Percentiles rank a stretch among this genome's conserved stretches.
These are phyloP conservation scores for Lactarius trivialis DNA, from an alignment of 768 basidiomycete species.

Conservation along the genomic window DNA sequence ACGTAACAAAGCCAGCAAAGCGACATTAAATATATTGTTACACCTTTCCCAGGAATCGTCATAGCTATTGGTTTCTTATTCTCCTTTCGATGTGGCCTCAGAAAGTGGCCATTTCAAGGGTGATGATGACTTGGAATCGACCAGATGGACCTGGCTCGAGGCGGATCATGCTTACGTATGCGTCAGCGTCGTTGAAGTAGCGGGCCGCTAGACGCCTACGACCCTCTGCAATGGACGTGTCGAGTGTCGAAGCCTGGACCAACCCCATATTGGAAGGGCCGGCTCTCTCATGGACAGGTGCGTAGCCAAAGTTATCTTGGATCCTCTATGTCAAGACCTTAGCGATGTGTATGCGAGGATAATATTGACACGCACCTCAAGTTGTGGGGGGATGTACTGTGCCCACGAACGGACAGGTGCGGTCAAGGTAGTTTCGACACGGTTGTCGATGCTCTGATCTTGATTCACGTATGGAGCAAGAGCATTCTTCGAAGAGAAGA, in stretches of 20 bases:
- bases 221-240: neutral
- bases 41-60: too few species aligned
- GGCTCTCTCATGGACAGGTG: too few species aligned
- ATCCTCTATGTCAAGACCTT: neutral
- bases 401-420: neutral
- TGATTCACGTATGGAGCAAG: too few species aligned
- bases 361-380: neutral
- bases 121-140: neutral
- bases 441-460: too few species aligned
- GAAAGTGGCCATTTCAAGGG: neutral
- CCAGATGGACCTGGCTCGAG: neutral
- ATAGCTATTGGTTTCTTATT: neutral
- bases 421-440: neutral
- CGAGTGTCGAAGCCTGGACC: too few species aligned
- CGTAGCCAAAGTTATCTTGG: neutral
- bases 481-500: too few species aligned
- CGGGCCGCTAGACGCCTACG: neutral
- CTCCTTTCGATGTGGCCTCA: neutral
- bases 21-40: too few species aligned
- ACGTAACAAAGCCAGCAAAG: too few species aligned
- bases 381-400: neutral
- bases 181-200: conserved; percentile 1
- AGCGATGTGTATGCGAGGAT: too few species aligned
- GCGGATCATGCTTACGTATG: neutral
- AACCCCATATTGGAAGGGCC: too few species aligned